Evolutionary conservation across 2,329 filamentous ascomycete species (phyloP), one percentile per base, ranked within the genome.

Genomic region (Botryotinia convoluta): DNA sequence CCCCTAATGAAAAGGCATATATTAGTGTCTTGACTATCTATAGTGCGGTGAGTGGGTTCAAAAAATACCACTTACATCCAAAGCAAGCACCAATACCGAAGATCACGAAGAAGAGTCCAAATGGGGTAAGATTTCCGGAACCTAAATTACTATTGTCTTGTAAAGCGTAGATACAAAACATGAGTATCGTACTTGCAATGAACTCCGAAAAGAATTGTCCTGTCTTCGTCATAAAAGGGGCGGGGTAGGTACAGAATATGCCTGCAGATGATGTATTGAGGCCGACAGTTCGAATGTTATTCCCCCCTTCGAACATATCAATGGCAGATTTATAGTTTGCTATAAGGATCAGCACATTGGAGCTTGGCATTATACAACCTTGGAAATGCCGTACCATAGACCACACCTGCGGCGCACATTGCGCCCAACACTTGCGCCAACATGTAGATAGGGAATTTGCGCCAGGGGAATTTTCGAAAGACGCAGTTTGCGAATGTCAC

Each of bases 31-130:
- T 57, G 18, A 22, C 4, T n/a, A 20, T 10, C 6, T 59, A 35
- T n/a, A 59, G n/a, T 57, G n/a, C 16, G n/a, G 29, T 57, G 14
- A 57, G 26, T 9, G 48, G 22, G 1, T 16, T 18, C 16, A 61
- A 8, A 35, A 45, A n/a, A 12, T 37, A 29, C 18, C 1, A 57
- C 65, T 42, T 57, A 69, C 65, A 69, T 6, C 92, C 92, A 77
- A 92, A 93, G 79, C 90, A 92, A 57, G 90, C 89, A 35, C 91
- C 91, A 57, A 93, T 90, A 16, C 91, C 92, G 79, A 93, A 93
- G 74, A 93, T 89, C 42, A 93, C 84, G 81, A 93, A 93, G 83
- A 93, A 92, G 5, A 93, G 82, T 14, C 84, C 87, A 3, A 93
- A 82, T 0, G 91, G 90, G 65, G 87, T 84, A 37, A 89, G 77